Conservation (phyloP, 371 early-diverging fungal species). For the Mortierella sp. region DNA sequence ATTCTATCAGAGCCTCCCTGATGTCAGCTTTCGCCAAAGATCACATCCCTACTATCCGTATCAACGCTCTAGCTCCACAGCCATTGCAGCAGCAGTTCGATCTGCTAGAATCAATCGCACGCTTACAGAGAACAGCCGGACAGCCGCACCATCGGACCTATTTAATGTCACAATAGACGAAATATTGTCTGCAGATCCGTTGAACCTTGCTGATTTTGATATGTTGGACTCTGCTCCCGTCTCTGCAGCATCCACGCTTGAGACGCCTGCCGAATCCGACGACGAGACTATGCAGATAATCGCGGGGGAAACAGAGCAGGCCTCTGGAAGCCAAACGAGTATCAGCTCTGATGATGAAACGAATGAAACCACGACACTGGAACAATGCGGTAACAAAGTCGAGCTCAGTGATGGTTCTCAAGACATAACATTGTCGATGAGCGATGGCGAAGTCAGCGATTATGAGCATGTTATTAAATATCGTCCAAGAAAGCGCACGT, state of each 20-base stretch:
- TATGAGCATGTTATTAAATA: neutral
- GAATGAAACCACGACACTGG: neutral
- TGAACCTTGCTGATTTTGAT: conserved; percentile 14
- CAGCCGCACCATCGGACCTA: conserved; percentile 48
- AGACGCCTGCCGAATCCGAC: neutral
- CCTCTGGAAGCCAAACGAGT: neutral
- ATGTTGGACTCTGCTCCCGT: conserved; percentile 6
- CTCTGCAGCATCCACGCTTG: neutral
- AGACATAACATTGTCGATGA: neutral
- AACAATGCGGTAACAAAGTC: neutral
- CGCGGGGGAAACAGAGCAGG: neutral
- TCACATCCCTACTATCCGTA: neutral
- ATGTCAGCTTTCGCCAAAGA: conserved; percentile 4
- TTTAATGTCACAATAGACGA: conserved; percentile 36
- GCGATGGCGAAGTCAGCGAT: neutral
- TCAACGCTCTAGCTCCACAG: neutral
- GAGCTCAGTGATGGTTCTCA: neutral
- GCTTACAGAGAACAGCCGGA: conserved; percentile 6
- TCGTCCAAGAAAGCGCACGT: neutral
- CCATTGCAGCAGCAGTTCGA: conserved; percentile 9
- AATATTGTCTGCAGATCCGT: conserved; percentile 28
- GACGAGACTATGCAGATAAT: neutral
- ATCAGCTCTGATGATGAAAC: neutral
- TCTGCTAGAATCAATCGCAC: neutral
- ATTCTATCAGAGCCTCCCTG: conserved; percentile 31